These are phyloP conservation scores for Adansonia digitata DNA, from an alignment of 345 rosid species.

Conservation along the genomic window DNA sequence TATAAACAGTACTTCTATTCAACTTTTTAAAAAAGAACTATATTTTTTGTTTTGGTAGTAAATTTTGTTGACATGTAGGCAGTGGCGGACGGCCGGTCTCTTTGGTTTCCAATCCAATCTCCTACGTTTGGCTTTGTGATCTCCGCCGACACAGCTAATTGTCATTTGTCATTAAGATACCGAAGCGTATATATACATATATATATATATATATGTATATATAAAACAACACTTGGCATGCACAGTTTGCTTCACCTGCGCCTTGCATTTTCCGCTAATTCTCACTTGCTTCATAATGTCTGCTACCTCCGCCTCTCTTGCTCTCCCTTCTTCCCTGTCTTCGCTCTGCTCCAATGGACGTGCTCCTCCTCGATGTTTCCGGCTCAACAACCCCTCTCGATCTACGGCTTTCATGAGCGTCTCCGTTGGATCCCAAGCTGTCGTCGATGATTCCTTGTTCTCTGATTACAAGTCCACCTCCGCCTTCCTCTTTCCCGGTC, in stretches of 20 bases:
- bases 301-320: conserved; percentile 36
- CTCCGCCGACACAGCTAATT: conserved; percentile 30
- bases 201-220: not conserved
- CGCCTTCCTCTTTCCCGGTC: conserved; percentile 95
- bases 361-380: conserved; percentile 21
- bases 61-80: not conserved
- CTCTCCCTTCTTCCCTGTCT: conserved; percentile 40
- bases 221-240: conserved; percentile 15
- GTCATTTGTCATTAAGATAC: not conserved
- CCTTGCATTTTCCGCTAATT: not conserved
- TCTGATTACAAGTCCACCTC: conserved; percentile 66
- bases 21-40: no score
- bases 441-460: conserved; percentile 56
- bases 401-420: conserved; percentile 66
- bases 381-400: conserved; percentile 31
- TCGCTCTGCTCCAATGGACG: conserved; percentile 20
- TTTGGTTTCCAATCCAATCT: conserved; percentile 21
- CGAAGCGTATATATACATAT: not conserved
- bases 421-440: conserved; percentile 54
- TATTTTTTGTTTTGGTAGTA: not conserved
- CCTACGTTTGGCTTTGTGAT: conserved; percentile 35
- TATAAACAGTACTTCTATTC: no score
- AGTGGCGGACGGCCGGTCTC: conserved; percentile 12
- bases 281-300: conserved; percentile 27
- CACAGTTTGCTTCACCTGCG: conserved; percentile 15